These are phyloP conservation scores for Hypoxylon subgilvum DNA, from an alignment of 495 filamentous ascomycete genomes.

Conservation along the genomic window DNA sequence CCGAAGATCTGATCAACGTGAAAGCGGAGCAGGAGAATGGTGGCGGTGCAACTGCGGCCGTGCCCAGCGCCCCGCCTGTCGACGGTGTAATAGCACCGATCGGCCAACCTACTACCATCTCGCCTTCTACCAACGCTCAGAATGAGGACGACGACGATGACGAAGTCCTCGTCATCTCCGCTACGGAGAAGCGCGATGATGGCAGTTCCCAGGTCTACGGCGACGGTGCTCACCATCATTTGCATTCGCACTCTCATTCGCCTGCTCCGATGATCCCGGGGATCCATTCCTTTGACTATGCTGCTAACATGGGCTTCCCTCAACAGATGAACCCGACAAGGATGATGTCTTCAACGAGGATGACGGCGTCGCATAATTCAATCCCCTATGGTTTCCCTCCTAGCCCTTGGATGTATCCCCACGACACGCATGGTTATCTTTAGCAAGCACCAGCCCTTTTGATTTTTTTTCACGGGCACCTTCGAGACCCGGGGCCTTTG, in stretches of 20 bases:
- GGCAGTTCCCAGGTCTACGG: constrained; percentile 5
- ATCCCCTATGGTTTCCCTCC: constrained; percentile 34
- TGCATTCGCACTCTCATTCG: constrained; percentile 33
- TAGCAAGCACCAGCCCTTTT: constrained; percentile 23
- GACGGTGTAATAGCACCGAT: constrained; percentile 11
- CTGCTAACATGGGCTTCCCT: constrained; percentile 40
- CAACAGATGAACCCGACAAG: constrained; percentile 27
- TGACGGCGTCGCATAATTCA: constrained; percentile 23
- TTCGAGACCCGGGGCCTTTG: background rate
- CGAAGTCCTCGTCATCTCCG: constrained; percentile 37
- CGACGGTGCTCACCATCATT: constrained; percentile 22
- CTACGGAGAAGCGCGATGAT: constrained; percentile 36
- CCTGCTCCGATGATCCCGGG: constrained; percentile 34
- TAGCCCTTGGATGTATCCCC: constrained; percentile 33
- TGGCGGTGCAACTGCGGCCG: constrained; percentile 8
- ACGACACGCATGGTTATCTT: constrained; percentile 32
- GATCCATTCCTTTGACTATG: constrained; percentile 37
- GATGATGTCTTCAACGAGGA: constrained; percentile 6
- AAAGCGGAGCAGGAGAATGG: constrained; percentile 40
- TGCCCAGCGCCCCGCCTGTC: constrained; percentile 1
- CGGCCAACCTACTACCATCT: constrained; percentile 18
- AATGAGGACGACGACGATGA: constrained; percentile 37
- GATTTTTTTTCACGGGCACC: background rate
- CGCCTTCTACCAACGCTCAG: constrained; percentile 20
- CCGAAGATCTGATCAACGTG: constrained; percentile 38